Base-by-base conservation (phyloP, 73 alveolate genomes). In the Urostyla sp. region DNA sequence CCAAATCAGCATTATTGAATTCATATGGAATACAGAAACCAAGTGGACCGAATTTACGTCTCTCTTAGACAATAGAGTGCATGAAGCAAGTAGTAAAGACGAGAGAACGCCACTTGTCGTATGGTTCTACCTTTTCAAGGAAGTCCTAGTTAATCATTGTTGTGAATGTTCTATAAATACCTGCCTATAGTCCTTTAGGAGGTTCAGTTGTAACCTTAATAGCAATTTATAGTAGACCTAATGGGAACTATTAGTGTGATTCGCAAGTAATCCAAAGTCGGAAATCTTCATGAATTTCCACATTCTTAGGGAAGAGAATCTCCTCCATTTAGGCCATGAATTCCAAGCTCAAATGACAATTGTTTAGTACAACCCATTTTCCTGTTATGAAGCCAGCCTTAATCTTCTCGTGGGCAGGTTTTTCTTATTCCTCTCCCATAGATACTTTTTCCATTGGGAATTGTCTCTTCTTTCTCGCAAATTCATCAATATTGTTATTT, bases 1-100 rank as follows among this genome's bases (percentile, higher is more conserved):
- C 99, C 57, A 98, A 93, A 87, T 98, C 99, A 5, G 99, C 96
- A 92, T 94, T 94, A 92, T 98, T 98, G 96, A 95, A 98, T 88
- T 98, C 99, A 75, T 98, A 98, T 16, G 99, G 99, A 40, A 98
- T 96, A 88, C 99, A 97, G 98, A 99, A 98, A 32, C 99, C 99
- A 56, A 98, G 95, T 52, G 99, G 98, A 81, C 99, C 99, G 94
- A 93, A 97, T 87, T 96, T 97, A 73, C 99, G 87, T 87, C 99
- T 93, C 84, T 97, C 99, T 43, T 94, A 80, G 26, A 96, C 99
- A 67, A 96, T 89, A 23, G 99, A 95, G 90, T 97, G 99, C 80
- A 98, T 73, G 98, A 98, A 98, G 94, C 99, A 96, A 77, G 92
- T 88, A 46, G 98, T 95, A 77, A 85, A 98, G 75, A 96, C 96